Evolutionary conservation across 352 stramenopile genomes (phyloP).

Genomic region (Phytophthora uliginosa): DNA sequence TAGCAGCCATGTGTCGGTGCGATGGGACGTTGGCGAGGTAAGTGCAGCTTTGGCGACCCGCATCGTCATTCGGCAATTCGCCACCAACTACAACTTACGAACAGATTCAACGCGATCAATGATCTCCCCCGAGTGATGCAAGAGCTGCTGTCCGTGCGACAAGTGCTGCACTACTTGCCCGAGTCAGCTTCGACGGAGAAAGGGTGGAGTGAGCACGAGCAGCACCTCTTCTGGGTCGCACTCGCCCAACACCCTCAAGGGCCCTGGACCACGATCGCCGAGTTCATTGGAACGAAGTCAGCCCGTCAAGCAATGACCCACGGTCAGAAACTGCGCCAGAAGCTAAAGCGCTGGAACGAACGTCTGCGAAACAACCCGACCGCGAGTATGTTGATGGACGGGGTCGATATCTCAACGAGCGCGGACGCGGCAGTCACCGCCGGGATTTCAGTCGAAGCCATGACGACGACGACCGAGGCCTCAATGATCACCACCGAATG

Average conservation of each 20-base stretch:
- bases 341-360: slow-evolving; percentile 57
- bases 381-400: slow-evolving; percentile 32
- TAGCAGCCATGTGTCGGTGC: not conserved
- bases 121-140: slow-evolving; percentile 47
- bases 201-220: slow-evolving; percentile 46
- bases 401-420: slow-evolving; percentile 13
- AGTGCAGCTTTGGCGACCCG: slow-evolving; percentile 1
- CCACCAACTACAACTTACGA: slow-evolving; percentile 6
- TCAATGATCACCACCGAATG: not conserved
- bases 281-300: slow-evolving; percentile 58
- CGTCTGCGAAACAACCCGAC: slow-evolving; percentile 39
- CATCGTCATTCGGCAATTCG: slow-evolving; percentile 28
- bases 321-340: slow-evolving; percentile 62
- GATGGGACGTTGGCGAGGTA: not conserved
- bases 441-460: slow-evolving; percentile 17
- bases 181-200: slow-evolving; percentile 32
- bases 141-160: slow-evolving; percentile 36
- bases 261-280: slow-evolving; percentile 56
- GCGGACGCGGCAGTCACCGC: slow-evolving; percentile 8
- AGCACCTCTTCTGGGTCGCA: slow-evolving; percentile 56
- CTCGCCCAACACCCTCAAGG: slow-evolving; percentile 50
- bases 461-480: not conserved
- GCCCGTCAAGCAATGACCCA: slow-evolving; percentile 62
- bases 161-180: slow-evolving; percentile 40
- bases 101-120: slow-evolving; percentile 15